These are phyloP conservation scores for Eleusine indica DNA, from an alignment of 176 grass and related monocot genomes.

Conservation along the genomic window DNA sequence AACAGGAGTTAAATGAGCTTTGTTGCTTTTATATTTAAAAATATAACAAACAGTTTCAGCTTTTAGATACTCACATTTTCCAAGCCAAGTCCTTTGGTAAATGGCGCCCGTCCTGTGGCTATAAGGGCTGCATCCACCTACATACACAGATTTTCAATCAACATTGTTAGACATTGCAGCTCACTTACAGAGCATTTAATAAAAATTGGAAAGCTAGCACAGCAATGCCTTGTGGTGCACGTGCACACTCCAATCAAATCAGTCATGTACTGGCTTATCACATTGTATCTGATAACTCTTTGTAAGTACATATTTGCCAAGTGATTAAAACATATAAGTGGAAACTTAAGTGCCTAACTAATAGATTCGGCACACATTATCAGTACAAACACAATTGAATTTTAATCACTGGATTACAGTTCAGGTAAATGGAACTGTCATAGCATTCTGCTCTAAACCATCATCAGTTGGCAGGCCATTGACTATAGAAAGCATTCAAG, in stretches of 20 bases:
- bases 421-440: constrained; percentile 6
- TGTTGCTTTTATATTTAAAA: constrained; percentile 12
- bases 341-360: background rate
- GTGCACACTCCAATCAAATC: background rate
- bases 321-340: background rate
- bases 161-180: background rate
- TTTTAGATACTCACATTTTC: constrained; percentile 73
- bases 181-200: background rate
- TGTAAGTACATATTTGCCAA: background rate
- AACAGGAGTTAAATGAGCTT: constrained; percentile 41
- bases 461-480: background rate
- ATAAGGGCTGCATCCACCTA: constrained; percentile 98
- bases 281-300: background rate
- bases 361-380: background rate
- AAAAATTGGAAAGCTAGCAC: constrained; percentile 1
- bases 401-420: background rate
- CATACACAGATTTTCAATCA: constrained; percentile 6
- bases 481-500: constrained; percentile 16
- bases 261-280: background rate
- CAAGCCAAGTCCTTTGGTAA: constrained; percentile 95
- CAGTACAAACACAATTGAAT: background rate
- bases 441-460: constrained; percentile 10
- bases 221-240: background rate
- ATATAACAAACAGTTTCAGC: constrained; percentile 10
- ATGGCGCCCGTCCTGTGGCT: constrained; percentile 95